Evolutionary conservation across 1,284 basidiomycete genomes (phyloP), one percentile per base, ranked within the genome.

Genomic region (Golubevia sp.): DNA sequence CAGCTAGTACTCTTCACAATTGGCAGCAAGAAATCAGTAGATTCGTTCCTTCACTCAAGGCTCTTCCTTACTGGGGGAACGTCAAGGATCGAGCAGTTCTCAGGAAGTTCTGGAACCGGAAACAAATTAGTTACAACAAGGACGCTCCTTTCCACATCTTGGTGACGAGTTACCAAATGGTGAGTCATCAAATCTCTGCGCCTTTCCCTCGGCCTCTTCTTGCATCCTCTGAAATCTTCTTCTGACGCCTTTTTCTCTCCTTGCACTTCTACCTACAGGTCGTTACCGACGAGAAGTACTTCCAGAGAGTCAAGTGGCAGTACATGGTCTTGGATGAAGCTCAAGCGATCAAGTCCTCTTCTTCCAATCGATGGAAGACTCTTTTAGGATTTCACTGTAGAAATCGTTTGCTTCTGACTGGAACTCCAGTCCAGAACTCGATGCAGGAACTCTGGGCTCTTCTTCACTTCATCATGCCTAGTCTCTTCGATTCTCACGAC

Each of bases 381-480:
- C 63, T 83, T 58, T 67, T 83, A 27, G 73, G 81, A 59, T 83
- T 83, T 71, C 76, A 82, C 62, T 83, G 81, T 62, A 73, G 81
- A 38, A 83, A 83, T 62, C 71, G 81, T 24, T 64, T 83, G 61
- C 63, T 83, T 34, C 76, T 83, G 13, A 83, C 81, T 3, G 81
- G 81, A 57, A 83, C 81, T 55, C 81, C 81, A 8, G 79, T 83
- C 44, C 81, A 83, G 60, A 83, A 83, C 69, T 82, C 79, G 68
- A 83, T 83, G 81, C 81, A 83, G 66, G 81, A 83, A 63, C 70
- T 83, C 15, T 83, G 81, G 81, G 81, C 81, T 24, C 66, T 83
- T 34, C 70, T 83, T 55, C 81, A 83, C 65, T 83, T 83, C 52
- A 83, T 83, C 73, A 83, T 83, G 81, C 81, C 81, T 13, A 79